Base-by-base conservation (phyloP, 495 filamentous ascomycete species). In the Neurospora sp. region DNA sequence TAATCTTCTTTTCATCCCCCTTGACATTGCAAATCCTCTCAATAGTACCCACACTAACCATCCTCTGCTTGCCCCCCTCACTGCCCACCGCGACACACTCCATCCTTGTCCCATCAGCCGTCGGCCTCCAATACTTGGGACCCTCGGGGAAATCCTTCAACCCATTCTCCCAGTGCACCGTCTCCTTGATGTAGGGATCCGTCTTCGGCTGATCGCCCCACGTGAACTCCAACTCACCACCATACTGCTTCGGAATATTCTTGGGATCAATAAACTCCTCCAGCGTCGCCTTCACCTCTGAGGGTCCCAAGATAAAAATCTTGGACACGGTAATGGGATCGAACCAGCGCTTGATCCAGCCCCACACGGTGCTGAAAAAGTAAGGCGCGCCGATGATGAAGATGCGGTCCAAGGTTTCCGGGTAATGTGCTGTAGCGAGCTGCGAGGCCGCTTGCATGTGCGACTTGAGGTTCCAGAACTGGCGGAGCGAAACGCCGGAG, bases 331-430 rank as follows among this genome's bases (percentile, higher is more conserved):
- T 97, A 73, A 92, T 91, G 37, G 94, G 94, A 82, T 97, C 94
- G 79, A 97, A 97, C 94, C 94, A 97, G 78, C 90, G 90, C 85
- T 97, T 96, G 82, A 96, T 91, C 94, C 94, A 97, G 75, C 92
- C 88, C 94, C 94, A 97, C 70, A 97, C 92, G 12, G 94, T 96
- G 39, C 92, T 92, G 84, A 97, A 97, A 86, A 96, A 97, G 59
- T 89, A 85, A 5, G 94, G 94, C 1, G 94, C 94, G 66, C 93
- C 93, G 74, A 97, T 92, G 78, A 97, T 92, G 80, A 94, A 96
- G 73, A 94, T 93, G 23, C 92, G 86, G 79, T 96, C 93, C 70
- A 97, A 82, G 3, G 93, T 97, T 81, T 97, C 94, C 1, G 94
- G 94, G 78, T 97, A 97, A 82, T 96, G 92, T 4, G 93, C 93